A percentile compares a stretch with the other conserved stretches of the same genome.
phyloP scores from a whole-genome alignment of 345 rosid genomes.

The Chamaenerion angustifolium region DNA sequence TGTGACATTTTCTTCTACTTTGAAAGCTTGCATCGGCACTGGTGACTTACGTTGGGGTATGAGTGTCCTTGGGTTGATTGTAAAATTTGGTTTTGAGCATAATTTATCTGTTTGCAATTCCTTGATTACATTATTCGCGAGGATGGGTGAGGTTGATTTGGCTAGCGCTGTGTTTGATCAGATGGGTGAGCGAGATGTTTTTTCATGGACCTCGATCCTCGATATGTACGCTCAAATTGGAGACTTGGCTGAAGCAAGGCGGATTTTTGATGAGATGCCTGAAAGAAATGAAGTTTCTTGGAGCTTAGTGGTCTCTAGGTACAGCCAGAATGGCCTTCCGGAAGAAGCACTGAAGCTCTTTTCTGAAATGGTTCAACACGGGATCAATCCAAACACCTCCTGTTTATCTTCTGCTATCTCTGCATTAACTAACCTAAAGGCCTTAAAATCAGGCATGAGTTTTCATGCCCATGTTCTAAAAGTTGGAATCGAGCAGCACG shows the following conservation, averaged over 20 bases:
- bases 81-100: conserved; percentile 32
- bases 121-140: conserved; percentile 30
- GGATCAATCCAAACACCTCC: conserved; percentile 20
- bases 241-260: conserved; percentile 30
- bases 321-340: conserved; percentile 32
- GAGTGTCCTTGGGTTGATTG: conserved; percentile 26
- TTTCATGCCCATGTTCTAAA: conserved; percentile 33
- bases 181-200: conserved; percentile 35
- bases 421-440: conserved; percentile 25
- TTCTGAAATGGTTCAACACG: conserved; percentile 20
- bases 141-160: conserved; percentile 26
- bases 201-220: conserved; percentile 47
- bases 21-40: conserved; percentile 25
- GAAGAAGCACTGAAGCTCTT: conserved; percentile 34
- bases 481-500: conserved; percentile 22
- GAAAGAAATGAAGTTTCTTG: conserved; percentile 49
- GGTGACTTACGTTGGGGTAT: conserved; percentile 22
- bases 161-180: conserved; percentile 28
- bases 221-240: conserved; percentile 34
- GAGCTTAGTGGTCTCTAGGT: conserved; percentile 46
- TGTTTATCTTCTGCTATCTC: conserved; percentile 31
- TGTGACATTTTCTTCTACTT: conserved; percentile 29
- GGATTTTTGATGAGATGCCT: conserved; percentile 38
- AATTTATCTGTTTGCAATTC: conserved; percentile 33
- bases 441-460: conserved; percentile 24